phyloP scores from a whole-genome alignment of 805 yeast genomes.

The Saturnispora diversa region DNA sequence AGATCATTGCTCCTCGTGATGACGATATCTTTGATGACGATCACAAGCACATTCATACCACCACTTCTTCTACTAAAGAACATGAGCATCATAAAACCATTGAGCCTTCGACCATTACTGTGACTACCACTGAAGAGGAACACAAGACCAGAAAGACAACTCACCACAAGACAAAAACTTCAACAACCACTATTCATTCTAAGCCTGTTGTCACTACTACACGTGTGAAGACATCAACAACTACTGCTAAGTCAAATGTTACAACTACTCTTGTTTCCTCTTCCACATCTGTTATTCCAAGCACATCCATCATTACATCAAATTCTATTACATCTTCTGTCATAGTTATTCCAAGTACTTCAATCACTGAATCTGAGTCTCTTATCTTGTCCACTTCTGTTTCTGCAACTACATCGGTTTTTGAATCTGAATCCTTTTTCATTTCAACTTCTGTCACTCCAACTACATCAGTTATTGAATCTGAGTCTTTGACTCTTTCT shows the following conservation, averaged over 20 bases:
- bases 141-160: not conserved
- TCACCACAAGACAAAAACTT: not conserved
- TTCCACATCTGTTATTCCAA: too few species aligned
- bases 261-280: too few species aligned
- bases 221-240: too few species aligned
- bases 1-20: not conserved
- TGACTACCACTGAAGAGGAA: not conserved
- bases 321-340: too few species aligned
- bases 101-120: not conserved
- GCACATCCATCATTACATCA: too few species aligned
- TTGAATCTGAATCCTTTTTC: not conserved
- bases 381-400: not conserved
- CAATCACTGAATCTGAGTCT: not conserved
- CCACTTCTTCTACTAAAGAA: not conserved
- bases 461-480: not conserved
- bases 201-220: too few species aligned
- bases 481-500: not conserved
- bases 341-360: too few species aligned
- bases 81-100: not conserved
- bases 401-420: not conserved
- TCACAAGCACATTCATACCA: too few species aligned
- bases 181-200: not conserved
- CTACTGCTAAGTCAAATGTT: too few species aligned
- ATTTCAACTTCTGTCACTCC: not conserved
- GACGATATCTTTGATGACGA: not conserved